These are phyloP conservation scores for Grifola frondosa DNA, from an alignment of 1,284 basidiomycete genomes.

Conservation along the genomic window DNA sequence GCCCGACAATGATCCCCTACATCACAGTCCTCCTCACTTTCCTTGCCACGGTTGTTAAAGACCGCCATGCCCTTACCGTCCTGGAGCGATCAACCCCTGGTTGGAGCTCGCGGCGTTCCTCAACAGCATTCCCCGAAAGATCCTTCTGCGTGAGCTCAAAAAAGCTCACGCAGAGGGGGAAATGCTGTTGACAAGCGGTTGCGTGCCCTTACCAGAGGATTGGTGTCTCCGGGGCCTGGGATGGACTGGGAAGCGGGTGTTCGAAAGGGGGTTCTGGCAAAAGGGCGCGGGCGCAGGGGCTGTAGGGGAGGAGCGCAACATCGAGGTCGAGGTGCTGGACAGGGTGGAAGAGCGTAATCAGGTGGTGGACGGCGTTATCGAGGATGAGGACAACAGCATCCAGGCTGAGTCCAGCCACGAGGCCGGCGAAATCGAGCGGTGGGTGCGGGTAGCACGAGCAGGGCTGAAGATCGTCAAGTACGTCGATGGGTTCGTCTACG, in stretches of 20 bases:
- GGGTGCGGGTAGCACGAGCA: conserved; percentile 74
- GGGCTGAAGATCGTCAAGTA: conserved; percentile 67
- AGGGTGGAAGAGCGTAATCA: conserved; percentile 50
- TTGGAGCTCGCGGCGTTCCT: conserved; percentile 69
- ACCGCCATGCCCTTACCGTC: conserved; percentile 55
- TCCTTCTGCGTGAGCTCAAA: conserved; percentile 38
- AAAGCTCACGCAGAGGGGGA: conserved; percentile 25
- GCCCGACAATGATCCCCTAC: conserved; percentile 80
- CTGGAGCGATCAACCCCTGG: conserved; percentile 85
- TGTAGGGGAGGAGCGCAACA: conserved; percentile 57
- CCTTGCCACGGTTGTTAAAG: conserved; percentile 73
- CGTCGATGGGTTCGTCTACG: conserved; percentile 76
- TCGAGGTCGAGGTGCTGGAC: conserved; percentile 81
- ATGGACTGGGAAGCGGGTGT: conserved; percentile 88
- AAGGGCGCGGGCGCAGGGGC: conserved; percentile 36
- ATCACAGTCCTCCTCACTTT: conserved; percentile 87
- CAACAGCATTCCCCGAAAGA: conserved; percentile 56
- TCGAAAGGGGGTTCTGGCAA: conserved; percentile 88
- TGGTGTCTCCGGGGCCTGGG: conserved; percentile 95
- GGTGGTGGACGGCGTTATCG: conserved; percentile 75
- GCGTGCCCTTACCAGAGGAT: conserved; percentile 85
- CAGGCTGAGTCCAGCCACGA: conserved; percentile 27
- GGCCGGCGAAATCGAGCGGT: conserved; percentile 44
- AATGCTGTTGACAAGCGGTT: conserved; percentile 60
- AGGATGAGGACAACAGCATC: conserved; percentile 66